These are phyloP conservation scores for Fusarium stilboides DNA, from an alignment of 2,329 filamentous ascomycete species.

Conservation along the genomic window DNA sequence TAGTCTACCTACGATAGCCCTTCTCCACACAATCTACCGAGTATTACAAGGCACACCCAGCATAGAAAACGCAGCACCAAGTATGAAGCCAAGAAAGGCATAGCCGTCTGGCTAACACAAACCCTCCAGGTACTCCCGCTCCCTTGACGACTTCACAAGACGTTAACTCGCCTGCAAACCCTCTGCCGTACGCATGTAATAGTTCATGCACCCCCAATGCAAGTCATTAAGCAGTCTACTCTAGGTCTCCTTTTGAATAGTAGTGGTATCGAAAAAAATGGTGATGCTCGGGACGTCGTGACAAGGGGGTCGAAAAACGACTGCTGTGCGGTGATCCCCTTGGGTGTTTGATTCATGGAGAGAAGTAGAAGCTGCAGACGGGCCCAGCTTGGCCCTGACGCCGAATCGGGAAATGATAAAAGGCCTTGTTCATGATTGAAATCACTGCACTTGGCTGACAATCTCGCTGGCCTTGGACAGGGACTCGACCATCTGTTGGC, in stretches of 20 bases:
- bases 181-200: constrained; percentile 14
- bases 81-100: constrained; percentile 30
- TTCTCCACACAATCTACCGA: constrained; percentile 31
- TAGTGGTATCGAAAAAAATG: constrained; percentile 59
- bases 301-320: constrained; percentile 23
- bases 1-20: constrained; percentile 49
- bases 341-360: constrained; percentile 21
- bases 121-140: constrained; percentile 36
- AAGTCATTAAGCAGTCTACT: constrained; percentile 56
- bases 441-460: constrained; percentile 82
- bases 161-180: constrained; percentile 11
- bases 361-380: constrained; percentile 25
- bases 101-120: constrained; percentile 19
- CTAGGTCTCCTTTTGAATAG: constrained; percentile 51
- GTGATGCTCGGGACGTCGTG: constrained; percentile 40
- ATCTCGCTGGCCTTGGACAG: constrained; percentile 93
- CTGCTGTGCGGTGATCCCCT: constrained; percentile 23
- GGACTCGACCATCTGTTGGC: constrained; percentile 98
- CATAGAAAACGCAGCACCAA: constrained; percentile 32
- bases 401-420: constrained; percentile 32
- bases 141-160: constrained; percentile 25
- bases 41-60: constrained; percentile 14
- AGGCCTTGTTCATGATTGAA: constrained; percentile 22
- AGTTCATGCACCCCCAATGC: constrained; percentile 41
- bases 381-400: constrained; percentile 27